Evolutionary conservation across 2,329 filamentous ascomycete genomes (phyloP).

Genomic region (Amphichorda felina): DNA sequence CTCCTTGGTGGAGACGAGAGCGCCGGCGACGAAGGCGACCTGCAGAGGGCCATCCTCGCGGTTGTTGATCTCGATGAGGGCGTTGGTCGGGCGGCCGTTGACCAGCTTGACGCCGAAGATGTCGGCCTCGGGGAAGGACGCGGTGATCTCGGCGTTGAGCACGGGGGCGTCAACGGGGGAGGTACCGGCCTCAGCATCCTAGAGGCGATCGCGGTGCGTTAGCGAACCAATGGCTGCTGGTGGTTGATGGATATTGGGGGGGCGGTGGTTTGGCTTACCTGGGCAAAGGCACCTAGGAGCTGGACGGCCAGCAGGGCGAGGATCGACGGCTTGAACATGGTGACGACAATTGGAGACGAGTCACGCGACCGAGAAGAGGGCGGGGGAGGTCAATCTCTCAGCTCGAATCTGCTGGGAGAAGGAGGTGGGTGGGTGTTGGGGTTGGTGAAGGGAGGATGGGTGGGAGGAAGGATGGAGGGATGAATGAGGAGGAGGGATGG

Average conservation of each 20-base stretch:
- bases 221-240: background rate
- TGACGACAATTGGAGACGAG: constrained; percentile 1
- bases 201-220: too few relatives aligned
- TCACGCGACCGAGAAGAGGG: constrained; percentile 6
- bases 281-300: constrained; percentile 52
- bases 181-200: constrained; percentile 10
- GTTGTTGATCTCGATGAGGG: constrained; percentile 75
- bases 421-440: constrained; percentile 1
- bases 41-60: constrained; percentile 65
- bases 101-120: constrained; percentile 92
- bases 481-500: background rate
- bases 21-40: constrained; percentile 66
- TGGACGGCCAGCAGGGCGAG: constrained; percentile 61
- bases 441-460: background rate
- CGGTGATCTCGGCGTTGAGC: constrained; percentile 52
- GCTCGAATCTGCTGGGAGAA: constrained; percentile 5
- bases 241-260: background rate
- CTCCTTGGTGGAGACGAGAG: constrained; percentile 46
- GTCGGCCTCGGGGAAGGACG: constrained; percentile 58
- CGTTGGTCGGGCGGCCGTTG: constrained; percentile 79
- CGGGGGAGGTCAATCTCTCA: background rate
- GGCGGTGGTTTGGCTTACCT: constrained; percentile 33
- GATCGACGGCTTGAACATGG: constrained; percentile 64
- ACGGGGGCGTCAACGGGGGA: constrained; percentile 10
- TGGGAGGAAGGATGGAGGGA: constrained; percentile 4